phyloP scores from a whole-genome alignment of 139 green algal genomes.

The Chlorella sp. region DNA sequence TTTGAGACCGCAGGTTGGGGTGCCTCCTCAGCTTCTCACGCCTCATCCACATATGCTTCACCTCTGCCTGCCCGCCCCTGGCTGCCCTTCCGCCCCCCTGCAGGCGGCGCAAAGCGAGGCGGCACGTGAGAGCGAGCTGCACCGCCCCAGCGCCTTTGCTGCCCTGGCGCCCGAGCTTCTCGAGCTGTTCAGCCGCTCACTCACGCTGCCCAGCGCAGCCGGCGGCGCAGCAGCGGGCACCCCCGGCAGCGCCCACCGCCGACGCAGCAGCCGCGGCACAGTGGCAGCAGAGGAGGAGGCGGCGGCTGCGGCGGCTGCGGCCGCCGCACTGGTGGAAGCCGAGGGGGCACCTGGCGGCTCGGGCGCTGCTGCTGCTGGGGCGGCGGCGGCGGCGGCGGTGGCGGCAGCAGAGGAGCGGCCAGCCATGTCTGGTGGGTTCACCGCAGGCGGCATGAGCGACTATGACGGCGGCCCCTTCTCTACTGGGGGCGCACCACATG shows the following conservation, averaged over 20 bases:
- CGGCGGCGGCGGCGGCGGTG: too few species aligned
- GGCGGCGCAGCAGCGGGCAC: not conserved
- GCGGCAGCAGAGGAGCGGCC: not conserved
- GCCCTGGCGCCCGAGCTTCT: slow-evolving; percentile 40
- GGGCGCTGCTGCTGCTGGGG: not conserved
- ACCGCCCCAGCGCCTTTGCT: slow-evolving; percentile 25
- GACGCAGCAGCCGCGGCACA: slow-evolving; percentile 29
- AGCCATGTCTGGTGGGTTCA: not conserved
- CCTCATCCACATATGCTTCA: not conserved
- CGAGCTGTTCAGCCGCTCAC: slow-evolving; percentile 23
- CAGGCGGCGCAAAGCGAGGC: slow-evolving; percentile 35
- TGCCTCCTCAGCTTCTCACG: not conserved
- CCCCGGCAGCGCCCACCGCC: not conserved
- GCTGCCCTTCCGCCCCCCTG: not conserved
- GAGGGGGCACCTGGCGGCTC: not conserved
- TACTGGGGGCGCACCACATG: not conserved
- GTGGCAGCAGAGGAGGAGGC: slow-evolving; percentile 4
- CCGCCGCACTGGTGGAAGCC: not conserved
- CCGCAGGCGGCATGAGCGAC: not conserved
- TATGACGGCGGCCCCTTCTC: not conserved
- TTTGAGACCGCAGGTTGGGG: too few species aligned
- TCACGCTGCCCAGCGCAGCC: not conserved
- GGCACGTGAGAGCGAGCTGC: slow-evolving; percentile 43
- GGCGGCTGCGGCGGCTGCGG: not conserved
- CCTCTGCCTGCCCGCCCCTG: not conserved